Base-by-base conservation (phyloP, 495 filamentous ascomycete species). In the Pseudevernia furfuracea region DNA sequence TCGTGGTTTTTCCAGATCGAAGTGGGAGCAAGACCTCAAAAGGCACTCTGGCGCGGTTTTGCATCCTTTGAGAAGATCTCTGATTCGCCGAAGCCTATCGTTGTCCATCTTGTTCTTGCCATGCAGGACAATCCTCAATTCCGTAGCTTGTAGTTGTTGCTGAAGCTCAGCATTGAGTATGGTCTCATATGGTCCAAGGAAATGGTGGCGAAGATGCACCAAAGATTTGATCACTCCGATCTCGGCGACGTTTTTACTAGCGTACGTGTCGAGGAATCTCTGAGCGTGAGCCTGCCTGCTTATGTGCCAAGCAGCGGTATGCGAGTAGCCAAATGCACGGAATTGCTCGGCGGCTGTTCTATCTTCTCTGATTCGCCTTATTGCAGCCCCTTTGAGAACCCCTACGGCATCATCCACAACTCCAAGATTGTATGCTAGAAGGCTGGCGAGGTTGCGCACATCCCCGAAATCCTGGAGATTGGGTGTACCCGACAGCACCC, bases 401-500 rank as follows among this genome's bases (percentile, higher is more conserved):
- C 66, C 59, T 36, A 72, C 72, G 8, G 73, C 71, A 61, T 79
- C 81, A 48, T 85, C 78, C 61, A 81, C 77, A 49, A 79, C 72
- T 2, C 83, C 84, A 4, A 86, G 74, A 61, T 84, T 80, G 12
- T 85, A 65, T 7, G 81, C 79, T 5, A 91, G 60, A 25, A 85
- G 75, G 1, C 71, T 69, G 3, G 83, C 84, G 39, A 87, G 83
- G 5, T 71, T 74, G 53, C 85, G 85, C 30, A 89, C 72, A 58
- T 87, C 84, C 17, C 76, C 75, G 61, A 89, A 84, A 49, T 82
- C 79, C 8, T 73, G 73, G 0, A 87, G 70, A 2, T 77, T 76
- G 0, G 87, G 88, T 2, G 88, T 91, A 4, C 83, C 88, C 0
- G 87, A 89, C 1, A 91, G 72, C 30, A 87, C 75, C 88, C 88